Percentiles rank a stretch among this genome's conserved stretches.
These are phyloP conservation scores for Amoeboaphelidium protococcarum DNA, from an alignment of 371 early-diverging fungal species.

Conservation along the genomic window DNA sequence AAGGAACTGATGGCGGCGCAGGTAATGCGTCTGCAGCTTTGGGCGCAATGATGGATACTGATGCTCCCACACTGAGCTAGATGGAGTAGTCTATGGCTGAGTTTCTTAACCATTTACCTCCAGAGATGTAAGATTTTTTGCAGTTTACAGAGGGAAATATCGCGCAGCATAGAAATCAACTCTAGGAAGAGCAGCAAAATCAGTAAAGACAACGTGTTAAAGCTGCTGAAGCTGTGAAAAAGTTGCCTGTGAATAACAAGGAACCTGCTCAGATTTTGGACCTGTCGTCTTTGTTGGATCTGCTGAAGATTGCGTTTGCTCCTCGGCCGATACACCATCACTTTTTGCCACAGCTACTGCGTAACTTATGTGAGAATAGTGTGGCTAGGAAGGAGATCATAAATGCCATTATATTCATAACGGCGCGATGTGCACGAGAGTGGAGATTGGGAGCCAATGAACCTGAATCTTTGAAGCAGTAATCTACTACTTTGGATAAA, in stretches of 20 bases:
- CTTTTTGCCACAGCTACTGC: slow-evolving; percentile 25
- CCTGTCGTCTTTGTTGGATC: not conserved
- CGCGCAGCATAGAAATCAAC: slow-evolving; percentile 1
- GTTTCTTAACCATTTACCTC: slow-evolving; percentile 4
- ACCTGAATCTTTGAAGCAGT: no score
- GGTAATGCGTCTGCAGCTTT: slow-evolving; percentile 52
- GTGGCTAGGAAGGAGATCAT: slow-evolving; percentile 59
- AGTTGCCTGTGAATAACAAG: no score
- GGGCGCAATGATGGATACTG: slow-evolving; percentile 39
- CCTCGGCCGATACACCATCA: not conserved
- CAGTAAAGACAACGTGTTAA: not conserved
- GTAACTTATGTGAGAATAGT: slow-evolving; percentile 69
- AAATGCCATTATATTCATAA: no score
- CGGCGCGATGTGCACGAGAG: no score
- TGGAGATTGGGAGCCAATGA: no score
- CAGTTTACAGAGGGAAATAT: not conserved
- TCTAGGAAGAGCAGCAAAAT: slow-evolving; percentile 5
- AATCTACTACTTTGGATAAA: no score
- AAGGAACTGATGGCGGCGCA: slow-evolving; percentile 41
- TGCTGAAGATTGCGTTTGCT: not conserved
- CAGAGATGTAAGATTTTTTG: slow-evolving; percentile 4
- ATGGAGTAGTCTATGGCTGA: slow-evolving; percentile 3
- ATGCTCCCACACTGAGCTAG: slow-evolving; percentile 28
- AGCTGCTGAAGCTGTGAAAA: no score
- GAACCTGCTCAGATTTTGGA: not conserved